phyloP scores from a whole-genome alignment of 257 asterid genomes.

The Capsicum rhomboideum region DNA sequence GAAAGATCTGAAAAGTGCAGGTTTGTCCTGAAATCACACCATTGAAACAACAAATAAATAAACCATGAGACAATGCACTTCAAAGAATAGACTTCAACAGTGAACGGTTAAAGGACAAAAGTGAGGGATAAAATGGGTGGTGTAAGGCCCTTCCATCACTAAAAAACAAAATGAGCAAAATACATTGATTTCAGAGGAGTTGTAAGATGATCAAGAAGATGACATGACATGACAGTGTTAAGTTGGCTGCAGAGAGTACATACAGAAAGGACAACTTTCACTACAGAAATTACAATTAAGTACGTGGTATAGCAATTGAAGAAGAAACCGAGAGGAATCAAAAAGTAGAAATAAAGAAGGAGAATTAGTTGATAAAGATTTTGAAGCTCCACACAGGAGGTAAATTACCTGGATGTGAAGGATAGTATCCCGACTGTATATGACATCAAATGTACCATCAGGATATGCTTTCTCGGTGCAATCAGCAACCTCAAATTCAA shows the following conservation, averaged over 20 bases:
- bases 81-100: neutral
- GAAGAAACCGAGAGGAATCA: neutral
- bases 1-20: conserved; percentile 75
- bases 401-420: conserved; percentile 77
- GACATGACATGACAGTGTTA: neutral
- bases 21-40: conserved; percentile 68
- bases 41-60: neutral
- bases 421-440: conserved; percentile 93
- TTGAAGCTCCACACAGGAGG: neutral
- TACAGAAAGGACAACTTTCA: neutral
- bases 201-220: neutral
- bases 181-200: neutral
- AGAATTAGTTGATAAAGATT: neutral
- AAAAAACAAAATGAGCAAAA: neutral
- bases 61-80: neutral
- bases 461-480: conserved; percentile 86
- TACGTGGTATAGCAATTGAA: neutral
- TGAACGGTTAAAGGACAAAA: neutral
- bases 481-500: conserved; percentile 98
- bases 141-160: neutral
- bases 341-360: neutral
- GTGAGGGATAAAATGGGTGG: neutral
- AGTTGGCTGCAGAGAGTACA: neutral
- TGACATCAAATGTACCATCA: conserved; percentile 69
- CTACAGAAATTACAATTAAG: neutral